Evolutionary conservation across 495 filamentous ascomycete genomes (phyloP).

Genomic region (Penicillium ochrochloron): DNA sequence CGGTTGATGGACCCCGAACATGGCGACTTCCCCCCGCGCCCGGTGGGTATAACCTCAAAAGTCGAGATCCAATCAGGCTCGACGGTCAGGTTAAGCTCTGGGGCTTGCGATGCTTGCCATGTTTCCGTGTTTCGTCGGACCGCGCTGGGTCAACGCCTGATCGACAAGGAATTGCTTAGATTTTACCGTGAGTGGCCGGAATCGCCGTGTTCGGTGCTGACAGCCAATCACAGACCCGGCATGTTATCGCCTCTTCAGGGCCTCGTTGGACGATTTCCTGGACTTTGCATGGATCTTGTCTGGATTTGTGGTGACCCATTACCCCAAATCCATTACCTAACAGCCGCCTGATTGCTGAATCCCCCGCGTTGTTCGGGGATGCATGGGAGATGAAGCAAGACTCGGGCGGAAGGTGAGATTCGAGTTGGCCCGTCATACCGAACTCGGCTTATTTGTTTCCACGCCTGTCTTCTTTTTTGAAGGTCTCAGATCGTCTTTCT

Average conservation of each 20-base stretch:
- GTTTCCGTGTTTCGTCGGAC: constrained; percentile 9
- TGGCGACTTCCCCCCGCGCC: background rate
- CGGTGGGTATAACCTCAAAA: constrained; percentile 12
- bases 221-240: constrained; percentile 18
- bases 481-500: background rate
- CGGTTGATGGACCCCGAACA: constrained; percentile 21
- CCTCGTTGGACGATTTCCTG: background rate
- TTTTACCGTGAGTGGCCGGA: constrained; percentile 20
- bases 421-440: constrained; percentile 17
- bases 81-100: constrained; percentile 23
- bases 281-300: background rate
- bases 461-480: constrained; percentile 7
- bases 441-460: constrained; percentile 14
- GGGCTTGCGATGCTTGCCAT: constrained; percentile 2
- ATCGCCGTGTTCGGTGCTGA: constrained; percentile 24
- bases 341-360: constrained; percentile 6
- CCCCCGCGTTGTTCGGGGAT: constrained; percentile 22
- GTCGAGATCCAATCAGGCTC: constrained; percentile 10
- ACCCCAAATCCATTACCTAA: constrained; percentile 40
- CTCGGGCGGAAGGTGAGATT: constrained; percentile 19
- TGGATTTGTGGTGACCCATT: constrained; percentile 6
- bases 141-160: constrained; percentile 15
- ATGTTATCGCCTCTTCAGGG: constrained; percentile 22
- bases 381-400: background rate
- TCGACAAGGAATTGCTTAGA: constrained; percentile 1